Base-by-base conservation (phyloP, 2,329 filamentous ascomycete genomes). In the Sporothrix curviconia region DNA sequence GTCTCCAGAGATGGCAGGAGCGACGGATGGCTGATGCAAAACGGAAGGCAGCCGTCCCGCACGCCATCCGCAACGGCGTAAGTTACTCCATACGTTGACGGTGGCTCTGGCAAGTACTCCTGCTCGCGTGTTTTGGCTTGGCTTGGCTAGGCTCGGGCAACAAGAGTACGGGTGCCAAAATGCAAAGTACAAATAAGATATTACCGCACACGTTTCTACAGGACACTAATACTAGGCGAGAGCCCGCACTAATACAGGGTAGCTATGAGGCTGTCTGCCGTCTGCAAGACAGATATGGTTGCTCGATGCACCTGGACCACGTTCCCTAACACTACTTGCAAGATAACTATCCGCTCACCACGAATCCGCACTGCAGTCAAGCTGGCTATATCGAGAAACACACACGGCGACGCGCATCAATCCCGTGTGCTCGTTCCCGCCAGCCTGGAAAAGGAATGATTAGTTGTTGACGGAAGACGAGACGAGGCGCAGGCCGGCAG, bases 381-480 rank as follows among this genome's bases (percentile, higher is more conserved):
- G 50, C 50, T 53, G 25, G 36, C 50, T 53, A 42, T 53, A 53
- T 53, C 51, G 39, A n/a, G 28, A 37, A n/a, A 46, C 43, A 11
- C 43, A n/a, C 32, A 39, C 22, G 47, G 47, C 47, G 39, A 39
- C 19, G 30, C 17, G 47, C 47, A 51, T 30, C 34, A 40, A 51
- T 32, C 51, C 52, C 40, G 52, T 37, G 28, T 55, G 52, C 52
- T 34, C 52, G 52, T 32, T 36, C 52, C 52, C 7, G 28, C 40
- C 11, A 12, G 52, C 28, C 7, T 24, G 28, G 39, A 12, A 36
- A 17, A 25, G 15, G 7, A 24, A 43, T 34, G 37, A 34, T 54
- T 54, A 37, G 50, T n/a, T 54, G 17, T 32, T 15, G 39, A 15
- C 7, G 19, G 3, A 44, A 43, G 51, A 36, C 25, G 28, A 54